Base-by-base conservation (phyloP, 2,329 filamentous ascomycete species). In the Fusarium coicis region DNA sequence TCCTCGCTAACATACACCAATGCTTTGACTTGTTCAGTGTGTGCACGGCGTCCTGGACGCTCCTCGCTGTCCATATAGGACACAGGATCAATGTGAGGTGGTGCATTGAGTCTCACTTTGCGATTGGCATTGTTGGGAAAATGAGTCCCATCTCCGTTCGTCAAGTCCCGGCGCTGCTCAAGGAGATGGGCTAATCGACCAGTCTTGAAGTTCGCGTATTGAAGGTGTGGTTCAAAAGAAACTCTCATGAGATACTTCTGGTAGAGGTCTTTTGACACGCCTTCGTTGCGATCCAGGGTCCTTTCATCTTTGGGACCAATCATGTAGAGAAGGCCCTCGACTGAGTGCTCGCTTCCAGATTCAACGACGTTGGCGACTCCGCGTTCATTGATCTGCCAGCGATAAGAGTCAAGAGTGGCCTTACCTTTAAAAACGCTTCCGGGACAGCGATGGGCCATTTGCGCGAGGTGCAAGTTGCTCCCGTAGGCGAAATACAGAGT, bases 371-470 rank as follows among this genome's bases (percentile, higher is more conserved):
- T 64, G 19, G 62, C 62, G 3, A 64, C 62, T 2, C 62, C 62
- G 12, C 62, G 57, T 19, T 64, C 44, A 8, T 64, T 64, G 6
- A 64, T 63, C 9, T 64, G 57, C 62, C 62, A 64, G 4, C 57
- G 39, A n/a, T 19, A 44, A 6, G 44, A 32, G 18, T 53, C 62
- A 7, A 64, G 57, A 19, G 23, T 63, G 16, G 57, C 62, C 2
- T 61, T 61, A 21, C 62, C 62, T 15, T 63, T 64, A 19, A 64
- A 64, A 9, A 64, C 44, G 23, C 62, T 64, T 9, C 44, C 58
- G 4, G 62, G 62, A 26, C 62, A 64, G 14, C 62, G 58, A 10
- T 44, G 58, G 19, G 62, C 62, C 62, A 64, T 63, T 19, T 64
- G 62, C 11, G 62, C 62, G 14, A 64, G 30, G 21, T 47, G 49